A percentile compares a stretch with the other conserved stretches of the same genome.
Evolutionary conservation across 2,329 filamentous ascomycete genomes (phyloP).

Genomic region (Stachybotrys elegans): DNA sequence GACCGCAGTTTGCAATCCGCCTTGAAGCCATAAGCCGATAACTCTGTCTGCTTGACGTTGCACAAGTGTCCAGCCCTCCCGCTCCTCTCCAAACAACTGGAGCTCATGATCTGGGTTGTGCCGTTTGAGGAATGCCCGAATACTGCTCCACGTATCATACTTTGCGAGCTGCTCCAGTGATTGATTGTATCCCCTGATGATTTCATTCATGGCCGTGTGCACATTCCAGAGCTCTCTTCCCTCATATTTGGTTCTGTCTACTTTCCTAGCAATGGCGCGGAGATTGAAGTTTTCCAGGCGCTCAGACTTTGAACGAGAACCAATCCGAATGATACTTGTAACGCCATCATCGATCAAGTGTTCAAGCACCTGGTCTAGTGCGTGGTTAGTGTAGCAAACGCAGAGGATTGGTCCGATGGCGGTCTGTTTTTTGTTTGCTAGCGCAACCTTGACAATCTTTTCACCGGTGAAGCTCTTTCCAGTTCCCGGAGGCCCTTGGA

Average conservation of each 20-base stretch:
- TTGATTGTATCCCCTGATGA: not conserved
- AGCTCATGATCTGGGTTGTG: not conserved
- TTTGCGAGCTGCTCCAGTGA: not conserved
- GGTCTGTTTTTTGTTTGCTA: constrained; percentile 34
- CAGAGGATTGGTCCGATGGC: constrained; percentile 45
- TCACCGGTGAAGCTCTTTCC: constrained; percentile 61
- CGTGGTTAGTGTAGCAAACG: constrained; percentile 48
- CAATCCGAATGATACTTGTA: constrained; percentile 55
- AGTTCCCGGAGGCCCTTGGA: constrained; percentile 68
- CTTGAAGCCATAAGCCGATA: constrained; percentile 3
- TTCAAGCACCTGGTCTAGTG: constrained; percentile 53
- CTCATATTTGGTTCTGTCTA: constrained; percentile 33
- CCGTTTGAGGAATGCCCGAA: constrained; percentile 1
- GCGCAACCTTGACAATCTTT: constrained; percentile 50
- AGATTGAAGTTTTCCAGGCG: constrained; percentile 47
- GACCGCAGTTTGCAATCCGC: not conserved
- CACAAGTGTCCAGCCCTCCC: constrained; percentile 3
- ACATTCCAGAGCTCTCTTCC: constrained; percentile 20
- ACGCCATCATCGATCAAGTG: constrained; percentile 46
- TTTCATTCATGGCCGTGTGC: not conserved
- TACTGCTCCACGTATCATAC: not conserved
- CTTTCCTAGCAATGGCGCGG: constrained; percentile 23
- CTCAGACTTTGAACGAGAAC: constrained; percentile 51
- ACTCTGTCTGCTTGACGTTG: not conserved
- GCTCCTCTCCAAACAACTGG: constrained; percentile 1